These are phyloP conservation scores for Candolleomyces eurysporus DNA, from an alignment of 768 basidiomycete genomes.

Conservation along the genomic window DNA sequence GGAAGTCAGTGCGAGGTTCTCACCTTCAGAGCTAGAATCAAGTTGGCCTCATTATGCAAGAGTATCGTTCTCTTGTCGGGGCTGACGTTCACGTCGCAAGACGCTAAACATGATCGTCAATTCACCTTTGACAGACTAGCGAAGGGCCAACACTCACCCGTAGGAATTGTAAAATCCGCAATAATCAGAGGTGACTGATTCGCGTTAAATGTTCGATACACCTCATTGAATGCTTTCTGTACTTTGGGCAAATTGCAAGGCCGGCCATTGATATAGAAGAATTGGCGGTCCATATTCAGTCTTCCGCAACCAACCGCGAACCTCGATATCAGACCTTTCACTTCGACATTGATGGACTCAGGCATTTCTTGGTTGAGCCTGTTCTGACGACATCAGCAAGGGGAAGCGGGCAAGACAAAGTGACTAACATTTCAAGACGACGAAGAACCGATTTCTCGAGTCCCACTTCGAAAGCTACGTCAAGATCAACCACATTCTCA, in stretches of 20 bases:
- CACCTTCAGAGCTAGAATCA: conserved; percentile 80
- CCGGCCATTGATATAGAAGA: conserved; percentile 88
- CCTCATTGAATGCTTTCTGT: conserved; percentile 89
- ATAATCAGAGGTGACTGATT: conserved; percentile 79
- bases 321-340: conserved; percentile 82
- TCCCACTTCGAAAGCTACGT: conserved; percentile 66
- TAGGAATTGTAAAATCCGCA: conserved; percentile 80
- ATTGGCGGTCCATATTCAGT: conserved; percentile 81
- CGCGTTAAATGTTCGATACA: conserved; percentile 77
- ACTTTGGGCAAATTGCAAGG: conserved; percentile 82
- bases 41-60: conserved; percentile 79
- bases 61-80: conserved; percentile 98
- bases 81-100: conserved; percentile 90
- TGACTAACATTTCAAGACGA: conserved; percentile 27
- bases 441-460: conserved; percentile 54
- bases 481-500: conserved; percentile 72
- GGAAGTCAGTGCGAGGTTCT: conserved; percentile 1
- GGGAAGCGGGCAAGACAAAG: not conserved
- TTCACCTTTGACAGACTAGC: not conserved
- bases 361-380: conserved; percentile 22
- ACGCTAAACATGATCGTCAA: conserved; percentile 40
- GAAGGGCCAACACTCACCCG: conserved; percentile 33
- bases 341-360: conserved; percentile 39
- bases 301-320: conserved; percentile 76
- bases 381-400: not conserved